Evolutionary conservation across 2,329 filamentous ascomycete species (phyloP).

Genomic region (Fusarium beomiforme): DNA sequence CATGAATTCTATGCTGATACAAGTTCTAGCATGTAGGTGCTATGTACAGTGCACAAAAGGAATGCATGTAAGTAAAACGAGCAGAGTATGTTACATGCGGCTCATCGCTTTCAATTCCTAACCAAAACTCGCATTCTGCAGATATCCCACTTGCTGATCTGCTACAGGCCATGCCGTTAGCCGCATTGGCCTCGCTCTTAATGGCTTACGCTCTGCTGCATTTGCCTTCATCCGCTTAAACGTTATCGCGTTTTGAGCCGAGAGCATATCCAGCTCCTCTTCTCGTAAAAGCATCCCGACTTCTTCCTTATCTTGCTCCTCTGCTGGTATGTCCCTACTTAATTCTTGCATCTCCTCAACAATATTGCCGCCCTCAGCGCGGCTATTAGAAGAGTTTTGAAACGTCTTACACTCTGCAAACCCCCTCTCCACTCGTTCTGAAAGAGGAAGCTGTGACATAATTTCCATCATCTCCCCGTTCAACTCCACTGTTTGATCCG

Average conservation of each 20-base stretch:
- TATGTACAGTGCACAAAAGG: not conserved
- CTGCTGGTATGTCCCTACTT: not conserved
- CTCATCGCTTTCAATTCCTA: conserved; percentile 14
- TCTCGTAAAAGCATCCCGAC: not conserved
- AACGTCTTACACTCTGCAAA: conserved; percentile 26
- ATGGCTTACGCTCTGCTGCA: not conserved
- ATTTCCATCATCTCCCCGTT: conserved; percentile 32
- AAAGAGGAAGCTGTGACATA: conserved; percentile 8
- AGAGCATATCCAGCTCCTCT: not conserved
- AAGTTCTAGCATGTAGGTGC: not conserved
- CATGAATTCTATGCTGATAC: conserved; percentile 6
- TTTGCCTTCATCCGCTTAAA: conserved; percentile 15
- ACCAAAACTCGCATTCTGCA: conserved; percentile 17
- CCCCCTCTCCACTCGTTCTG: not conserved
- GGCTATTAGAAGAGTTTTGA: not conserved
- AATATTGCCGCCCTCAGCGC: not conserved
- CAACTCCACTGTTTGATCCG: conserved; percentile 36
- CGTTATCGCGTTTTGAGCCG: not conserved
- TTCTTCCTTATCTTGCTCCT: not conserved
- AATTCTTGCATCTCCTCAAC: not conserved
- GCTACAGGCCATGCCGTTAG: conserved; percentile 31
- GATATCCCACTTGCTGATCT: conserved; percentile 24
- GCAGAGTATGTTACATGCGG: conserved; percentile 20
- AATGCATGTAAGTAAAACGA: conserved; percentile 9
- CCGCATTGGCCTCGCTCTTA: conserved; percentile 21